phyloP scores from a whole-genome alignment of 768 basidiomycete species.

The Hortiboletus campestris region DNA sequence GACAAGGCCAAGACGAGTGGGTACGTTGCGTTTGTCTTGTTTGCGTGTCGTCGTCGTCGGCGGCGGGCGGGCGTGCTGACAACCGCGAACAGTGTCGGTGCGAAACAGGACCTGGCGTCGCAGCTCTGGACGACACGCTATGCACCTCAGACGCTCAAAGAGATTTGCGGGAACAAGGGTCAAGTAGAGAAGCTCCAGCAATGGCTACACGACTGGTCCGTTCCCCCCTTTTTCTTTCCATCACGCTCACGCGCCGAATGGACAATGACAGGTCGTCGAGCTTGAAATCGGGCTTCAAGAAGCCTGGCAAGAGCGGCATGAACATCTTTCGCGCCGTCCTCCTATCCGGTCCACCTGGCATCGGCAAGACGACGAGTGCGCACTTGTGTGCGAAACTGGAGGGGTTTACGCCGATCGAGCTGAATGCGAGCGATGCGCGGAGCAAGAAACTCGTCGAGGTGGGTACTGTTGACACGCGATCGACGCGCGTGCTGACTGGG shows the following conservation, averaged over 20 bases:
- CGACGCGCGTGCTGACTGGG: not conserved
- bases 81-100: conserved; percentile 14
- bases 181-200: conserved; percentile 83
- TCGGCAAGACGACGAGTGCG: conserved; percentile 96
- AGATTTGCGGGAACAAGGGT: conserved; percentile 94
- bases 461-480: not conserved
- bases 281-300: conserved; percentile 79
- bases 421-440: conserved; percentile 93
- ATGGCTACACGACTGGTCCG: conserved; percentile 89
- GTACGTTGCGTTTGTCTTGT: conserved; percentile 7
- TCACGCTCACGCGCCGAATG: not conserved
- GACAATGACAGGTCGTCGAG: conserved; percentile 61
- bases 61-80: no score
- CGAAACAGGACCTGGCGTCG: conserved; percentile 44
- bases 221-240: not conserved
- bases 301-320: conserved; percentile 89
- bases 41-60: no score
- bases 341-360: conserved; percentile 92
- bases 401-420: conserved; percentile 89
- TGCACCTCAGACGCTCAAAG: conserved; percentile 82
- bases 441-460: conserved; percentile 98
- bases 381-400: conserved; percentile 89
- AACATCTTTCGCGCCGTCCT: conserved; percentile 84
- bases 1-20: conserved; percentile 18
- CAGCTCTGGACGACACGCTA: conserved; percentile 97